Conservation (phyloP, 345 rosid species). For the Brassica juncea region DNA sequence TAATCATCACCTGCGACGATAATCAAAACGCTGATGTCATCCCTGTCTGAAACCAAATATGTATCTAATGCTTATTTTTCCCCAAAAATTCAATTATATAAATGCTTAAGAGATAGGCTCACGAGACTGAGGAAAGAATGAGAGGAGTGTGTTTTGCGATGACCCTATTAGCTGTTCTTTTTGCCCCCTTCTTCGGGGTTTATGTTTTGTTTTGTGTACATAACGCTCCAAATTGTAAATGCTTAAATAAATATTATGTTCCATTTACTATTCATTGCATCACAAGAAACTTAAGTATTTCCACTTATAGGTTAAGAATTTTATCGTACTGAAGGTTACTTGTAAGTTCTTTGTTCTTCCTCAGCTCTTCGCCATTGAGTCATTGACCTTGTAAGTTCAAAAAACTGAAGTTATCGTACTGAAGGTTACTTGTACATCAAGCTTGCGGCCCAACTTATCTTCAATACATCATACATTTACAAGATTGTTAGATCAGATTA, state of each 20-base stretch:
- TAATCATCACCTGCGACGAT: constrained; percentile 77
- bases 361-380: constrained; percentile 95
- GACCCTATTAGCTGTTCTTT: constrained; percentile 17
- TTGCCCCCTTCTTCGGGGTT: constrained; percentile 31
- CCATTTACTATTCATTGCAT: neutral
- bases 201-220: constrained; percentile 31
- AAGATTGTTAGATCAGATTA: too few relatives aligned
- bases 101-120: constrained; percentile 26
- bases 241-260: constrained; percentile 17
- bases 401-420: neutral
- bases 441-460: neutral
- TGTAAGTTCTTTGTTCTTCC: too few relatives aligned
- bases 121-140: constrained; percentile 21
- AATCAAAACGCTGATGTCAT: constrained; percentile 74
- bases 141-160: constrained; percentile 14
- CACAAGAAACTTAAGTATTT: neutral
- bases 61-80: constrained; percentile 22
- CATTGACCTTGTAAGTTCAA: constrained; percentile 71
- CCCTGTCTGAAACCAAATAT: constrained; percentile 58
- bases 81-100: neutral
- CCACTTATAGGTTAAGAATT: neutral
- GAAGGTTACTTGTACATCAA: neutral
- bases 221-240: constrained; percentile 38
- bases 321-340: too few relatives aligned
- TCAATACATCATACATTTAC: neutral